Base-by-base conservation (phyloP, 2,329 filamentous ascomycete species). In the Trichoderma harzianum region DNA sequence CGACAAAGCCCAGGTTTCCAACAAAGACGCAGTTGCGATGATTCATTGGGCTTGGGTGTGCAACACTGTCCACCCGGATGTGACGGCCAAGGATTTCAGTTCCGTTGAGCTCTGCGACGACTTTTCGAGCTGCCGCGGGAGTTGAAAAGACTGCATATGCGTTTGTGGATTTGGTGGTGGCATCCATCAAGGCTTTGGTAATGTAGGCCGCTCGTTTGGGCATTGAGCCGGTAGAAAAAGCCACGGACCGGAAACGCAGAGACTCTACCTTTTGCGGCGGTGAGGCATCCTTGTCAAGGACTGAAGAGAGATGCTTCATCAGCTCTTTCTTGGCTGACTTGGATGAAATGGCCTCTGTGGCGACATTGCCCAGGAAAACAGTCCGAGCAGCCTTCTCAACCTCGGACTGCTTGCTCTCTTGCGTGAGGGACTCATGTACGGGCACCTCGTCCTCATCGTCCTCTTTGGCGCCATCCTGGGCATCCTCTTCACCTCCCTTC, bases 191-290 rank as follows among this genome's bases (percentile, higher is more conserved):
- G 28, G 94, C 91, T 80, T 95, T 94, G 77, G 93, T 97, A 73
- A 95, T 96, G 80, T 90, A 98, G 28, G 96, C 93, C n/a, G 95
- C 96, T 74, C 95, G 93, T 84, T 97, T 98, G 64, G 96, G 96
- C 71, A 98, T 88, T 18, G 90, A 86, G 43, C 86, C 88, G 32
- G 90, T 90, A 6, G 92, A 88, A 80, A 97, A 98, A 3, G 96
- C 93, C 16, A 94, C 93, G 8, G 95, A 98, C 72, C 96, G 93
- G 86, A 98, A 99, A 26, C 96, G 93, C 73, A 99, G 86, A 2
- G 95, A 97, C 80, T 97, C 93, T 58, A 99, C 86, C 77, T 93
- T 95, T 81, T 93, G 92, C 1, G 86, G 84, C 1, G 85, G 74
- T 84, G 84, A 76, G 80, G 86, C 76, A 80, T 85, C 80, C 51